Percentiles rank a stretch among this genome's conserved stretches.
Conservation (phyloP, 2,329 filamentous ascomycete species). For the Scortechinia acanthostroma region DNA sequence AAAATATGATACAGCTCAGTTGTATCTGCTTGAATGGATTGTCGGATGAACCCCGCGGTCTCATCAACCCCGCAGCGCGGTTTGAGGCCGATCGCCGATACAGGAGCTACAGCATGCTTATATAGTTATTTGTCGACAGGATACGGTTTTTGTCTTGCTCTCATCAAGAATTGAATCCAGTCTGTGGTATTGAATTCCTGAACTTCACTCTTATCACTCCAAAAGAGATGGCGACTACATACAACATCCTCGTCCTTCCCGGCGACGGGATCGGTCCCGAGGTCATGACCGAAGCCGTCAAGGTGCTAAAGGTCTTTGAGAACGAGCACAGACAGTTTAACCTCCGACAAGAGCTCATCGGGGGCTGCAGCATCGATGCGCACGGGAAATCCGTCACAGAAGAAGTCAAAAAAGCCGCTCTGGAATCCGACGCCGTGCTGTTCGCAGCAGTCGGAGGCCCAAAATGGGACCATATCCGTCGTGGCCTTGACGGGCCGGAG, state of each 20-base stretch:
- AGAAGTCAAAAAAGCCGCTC: neutral
- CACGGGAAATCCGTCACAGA: neutral
- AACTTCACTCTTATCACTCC: too few relatives aligned
- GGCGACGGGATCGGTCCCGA: constrained; percentile 38
- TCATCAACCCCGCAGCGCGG: neutral
- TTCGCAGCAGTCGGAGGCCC: constrained; percentile 1
- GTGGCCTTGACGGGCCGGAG: neutral
- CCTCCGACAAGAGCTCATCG: constrained; percentile 6
- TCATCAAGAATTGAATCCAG: too few relatives aligned
- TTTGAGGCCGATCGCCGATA: neutral
- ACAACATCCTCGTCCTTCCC: constrained; percentile 30
- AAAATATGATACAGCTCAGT: too few relatives aligned
- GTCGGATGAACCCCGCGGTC: neutral
- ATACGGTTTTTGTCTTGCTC: too few relatives aligned
- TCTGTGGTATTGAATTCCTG: too few relatives aligned
- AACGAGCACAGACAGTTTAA: constrained; percentile 12
- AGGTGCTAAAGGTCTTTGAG: constrained; percentile 32
- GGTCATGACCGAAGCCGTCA: constrained; percentile 33
- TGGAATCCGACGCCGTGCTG: constrained; percentile 1
- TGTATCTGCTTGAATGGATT: too few relatives aligned
- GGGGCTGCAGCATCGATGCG: neutral
- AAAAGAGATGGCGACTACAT: neutral
- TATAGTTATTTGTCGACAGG: too few relatives aligned
- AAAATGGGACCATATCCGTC: neutral
- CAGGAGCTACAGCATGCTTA: too few relatives aligned